Base-by-base conservation (phyloP, 176 grass and related monocot genomes). In the Aegilops longissima region DNA sequence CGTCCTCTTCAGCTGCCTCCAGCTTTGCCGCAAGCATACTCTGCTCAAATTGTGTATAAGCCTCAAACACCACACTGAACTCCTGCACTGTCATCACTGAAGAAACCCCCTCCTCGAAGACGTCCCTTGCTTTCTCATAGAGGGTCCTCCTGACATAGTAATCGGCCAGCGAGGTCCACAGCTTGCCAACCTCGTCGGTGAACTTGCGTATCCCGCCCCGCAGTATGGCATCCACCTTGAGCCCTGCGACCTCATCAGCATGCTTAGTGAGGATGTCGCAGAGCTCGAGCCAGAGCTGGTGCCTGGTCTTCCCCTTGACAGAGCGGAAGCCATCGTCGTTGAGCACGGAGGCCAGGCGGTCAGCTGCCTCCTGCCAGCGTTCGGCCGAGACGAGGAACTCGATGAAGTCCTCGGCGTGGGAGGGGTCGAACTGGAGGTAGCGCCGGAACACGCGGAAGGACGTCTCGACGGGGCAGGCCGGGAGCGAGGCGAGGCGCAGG, bases 211-310 rank as follows among this genome's bases (percentile, higher is more conserved):
- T 97, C 3, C 95, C 95, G 0, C 92, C 92, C 1, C 88, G 86
- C 36, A 97, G 85, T 27, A 97, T 97, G 42, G 92, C 90, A 0
- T 97, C 95, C 54, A 94, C 95, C 83, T 94, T 97, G 31, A 97
- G 87, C 1, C 95, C 92, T 0, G 88, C 86, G 5, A 97, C 92
- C 83, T 94, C 95, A 58, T 91, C 93, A 0, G 95, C 87, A n/a
- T 97, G 95, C 61, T 91, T 93, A 33, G 95, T 97, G 30, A 94
- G 92, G 34, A 94, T 84, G 18, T 97, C 88, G 12, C 95, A 97
- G 5, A 94, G 90, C 81, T 97, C 94, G 0, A 97, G 90, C 94
- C 94, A 97, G 20, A 97, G 94, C 87, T 97, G 94, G 75, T 95
- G 93, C 13, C 84, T 86, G 18, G 93, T 93, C 87, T 95, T 95